phyloP scores from a whole-genome alignment of 192 early-diverging fungal species.

The Umbelopsis sp. region DNA sequence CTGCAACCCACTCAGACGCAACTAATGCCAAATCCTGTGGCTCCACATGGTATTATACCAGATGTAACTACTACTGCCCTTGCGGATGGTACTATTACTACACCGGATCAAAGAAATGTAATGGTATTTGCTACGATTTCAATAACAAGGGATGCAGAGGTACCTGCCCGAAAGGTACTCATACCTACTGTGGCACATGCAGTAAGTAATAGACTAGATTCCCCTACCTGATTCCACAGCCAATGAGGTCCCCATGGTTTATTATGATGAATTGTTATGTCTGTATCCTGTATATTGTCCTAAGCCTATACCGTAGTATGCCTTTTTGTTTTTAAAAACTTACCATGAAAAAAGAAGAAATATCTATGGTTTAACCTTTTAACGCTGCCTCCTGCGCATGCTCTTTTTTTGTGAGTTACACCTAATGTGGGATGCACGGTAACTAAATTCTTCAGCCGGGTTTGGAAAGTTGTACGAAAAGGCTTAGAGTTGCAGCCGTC shows the following conservation, averaged over 20 bases:
- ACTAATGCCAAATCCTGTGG: neutral
- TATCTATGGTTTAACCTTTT: too few species aligned
- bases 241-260: neutral
- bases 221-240: too few species aligned
- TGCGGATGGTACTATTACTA: constrained; percentile 12
- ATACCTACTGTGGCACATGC: constrained; percentile 7
- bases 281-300: too few species aligned
- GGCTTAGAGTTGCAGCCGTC: too few species aligned
- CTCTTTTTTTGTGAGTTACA: too few species aligned
- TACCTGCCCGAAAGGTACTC: neutral
- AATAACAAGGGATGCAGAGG: neutral
- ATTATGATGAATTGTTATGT: neutral
- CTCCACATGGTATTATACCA: neutral
- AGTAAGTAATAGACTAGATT: neutral
- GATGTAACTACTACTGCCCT: neutral
- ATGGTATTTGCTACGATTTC: constrained; percentile 1
- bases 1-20: neutral
- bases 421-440: too few species aligned
- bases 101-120: neutral
- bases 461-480: too few species aligned
- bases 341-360: too few species aligned
- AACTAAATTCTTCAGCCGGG: too few species aligned
- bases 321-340: too few species aligned
- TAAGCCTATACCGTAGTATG: too few species aligned
- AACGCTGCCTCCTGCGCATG: too few species aligned